Evolutionary conservation across 345 rosid genomes (phyloP), one percentile per base, ranked within the genome.

Genomic region (Pistacia vera): DNA sequence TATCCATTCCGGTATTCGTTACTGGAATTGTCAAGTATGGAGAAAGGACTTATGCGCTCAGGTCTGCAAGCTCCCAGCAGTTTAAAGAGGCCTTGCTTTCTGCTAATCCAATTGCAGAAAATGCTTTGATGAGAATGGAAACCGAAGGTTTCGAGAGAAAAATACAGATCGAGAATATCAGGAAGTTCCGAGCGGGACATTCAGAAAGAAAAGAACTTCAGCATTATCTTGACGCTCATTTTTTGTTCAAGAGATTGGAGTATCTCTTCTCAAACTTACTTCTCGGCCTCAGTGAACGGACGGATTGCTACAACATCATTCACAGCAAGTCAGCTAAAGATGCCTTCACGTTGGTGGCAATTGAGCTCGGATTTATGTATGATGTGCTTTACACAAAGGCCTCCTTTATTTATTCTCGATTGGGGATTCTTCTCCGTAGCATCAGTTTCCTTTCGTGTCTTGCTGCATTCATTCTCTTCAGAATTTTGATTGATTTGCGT

Each of bases 31-130:
- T 83, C 78, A 89, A 87, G 82, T 87, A 81, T 11, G 83, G 75
- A 3, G 90, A 89, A 70, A 86, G 89, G 75, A 83, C 78, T 6
- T 78, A 79, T 74, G 79, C 77, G 2, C 76, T 88, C 41, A 65
- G 83, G 64, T 52, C 75, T 46, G 81, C 88, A 1, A 88, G 89
- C 76, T 54, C 71, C 13, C 81, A 83, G 41, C 60, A 77, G 35
- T 79, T 81, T 4, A 80, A 81, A 16, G 84, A 65, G 36, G 66
- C 78, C 25, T 70, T 75, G 75, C 65, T 70, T 75, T 11, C 73
- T 38, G 8, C 3, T 44, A 20, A 38, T 63, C 46, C 46, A 13
- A 63, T 70, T 78, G 46, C 77, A 82, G 71, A 70, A 77, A 57
- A 68, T 72, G 1, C 76, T 75, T 41, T 41, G 46, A 79, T 75